Evolutionary conservation across 2,329 filamentous ascomycete genomes (phyloP), one percentile per base, ranked within the genome.

Genomic region (Coniochaeta sp.): DNA sequence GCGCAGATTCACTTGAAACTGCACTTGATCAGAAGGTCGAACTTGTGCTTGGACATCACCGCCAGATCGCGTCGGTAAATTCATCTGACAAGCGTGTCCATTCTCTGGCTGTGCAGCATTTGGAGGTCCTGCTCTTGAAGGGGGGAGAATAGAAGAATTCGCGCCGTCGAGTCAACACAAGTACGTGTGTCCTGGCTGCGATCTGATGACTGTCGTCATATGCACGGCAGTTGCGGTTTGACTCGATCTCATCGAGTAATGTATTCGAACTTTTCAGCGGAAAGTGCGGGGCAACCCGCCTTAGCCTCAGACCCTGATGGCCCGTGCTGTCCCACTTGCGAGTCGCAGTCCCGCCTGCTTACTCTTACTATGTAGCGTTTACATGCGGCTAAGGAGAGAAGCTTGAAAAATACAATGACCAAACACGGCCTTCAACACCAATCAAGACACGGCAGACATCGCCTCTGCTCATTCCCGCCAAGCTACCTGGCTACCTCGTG

Each of bases 231-330:
- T 24, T 12, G 7, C 73, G 73, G 60, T 58, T 59, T 78, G 75
- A 77, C 75, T 77, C 75, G 75, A 77, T 77, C 69, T 67, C 69
- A 77, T 77, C 71, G 73, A 76, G 75, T 77, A 77, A 77, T 65
- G 61, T 60, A 58, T 56, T 32, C 10, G 5, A 32, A 32, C 30
- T 32, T 5, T 5, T 10, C 17, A 55, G 59, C 38, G 54, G 60
- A 58, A 60, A 60, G 62, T 61, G 64, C 63, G 62, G 57, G 59
- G 59, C 50, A 19, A 28, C 2, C 52, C 34, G 34, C 34, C 52
- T 55, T 30, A 55, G 57, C 59, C 57, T 61, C 62, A 62, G 60
- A 62, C 60, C 61, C 55, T 40, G 62, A 59, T 62, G 61, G 60
- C 44, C 28, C 30, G 47, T 36, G 54, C 55, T 32, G 42, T 19